Evolutionary conservation across 2,329 filamentous ascomycete species (phyloP), one percentile per base, ranked within the genome.

Genomic region (Stemphylium lycopersici): DNA sequence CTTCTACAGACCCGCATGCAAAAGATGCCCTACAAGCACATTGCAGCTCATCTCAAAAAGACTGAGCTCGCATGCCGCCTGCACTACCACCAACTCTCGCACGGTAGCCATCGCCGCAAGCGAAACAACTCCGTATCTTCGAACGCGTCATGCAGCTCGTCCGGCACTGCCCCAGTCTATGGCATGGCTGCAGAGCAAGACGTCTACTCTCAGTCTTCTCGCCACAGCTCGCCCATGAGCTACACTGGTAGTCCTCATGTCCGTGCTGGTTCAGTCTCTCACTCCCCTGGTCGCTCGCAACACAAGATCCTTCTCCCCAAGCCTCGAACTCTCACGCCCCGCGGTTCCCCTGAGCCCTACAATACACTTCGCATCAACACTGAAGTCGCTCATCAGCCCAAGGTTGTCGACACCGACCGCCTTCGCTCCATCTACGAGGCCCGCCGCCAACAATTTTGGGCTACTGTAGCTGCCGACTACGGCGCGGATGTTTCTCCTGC

Each of bases 1-100:
- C 87, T 95, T 49, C 83, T 95, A 57, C 89, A 92, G 76, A 93
- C 89, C 56, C 89, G 90, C 54, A 84, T 90, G 68, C 89, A 93
- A 69, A 93, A 93, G 78, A 91, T 93, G 87, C 90, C 90, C 0
- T 95, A 95, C 78, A 95, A 93, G 81, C 90, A 93, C 73, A 95
- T 95, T 71, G 90, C 90, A 54, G 85, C 88, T 55, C 88, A 93
- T 67, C 80, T 95, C 64, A 91, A 92, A 78, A 96, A 95, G 81
- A 95, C 90, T 0, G 90, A 95, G 78, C 81, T 95, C 55, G 90
- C 90, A 42, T 96, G 90, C 78, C 90, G 91, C 59, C 84, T 96
- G 59, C 91, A 95, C 77, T 93, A 91, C 73, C 90, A 96, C 70
- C 90, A 95, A 71, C 83, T 95, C 59, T 91, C 88, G 61, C 90